Evolutionary conservation across 805 yeast genomes (phyloP).

Genomic region (Saitoella complicata): DNA sequence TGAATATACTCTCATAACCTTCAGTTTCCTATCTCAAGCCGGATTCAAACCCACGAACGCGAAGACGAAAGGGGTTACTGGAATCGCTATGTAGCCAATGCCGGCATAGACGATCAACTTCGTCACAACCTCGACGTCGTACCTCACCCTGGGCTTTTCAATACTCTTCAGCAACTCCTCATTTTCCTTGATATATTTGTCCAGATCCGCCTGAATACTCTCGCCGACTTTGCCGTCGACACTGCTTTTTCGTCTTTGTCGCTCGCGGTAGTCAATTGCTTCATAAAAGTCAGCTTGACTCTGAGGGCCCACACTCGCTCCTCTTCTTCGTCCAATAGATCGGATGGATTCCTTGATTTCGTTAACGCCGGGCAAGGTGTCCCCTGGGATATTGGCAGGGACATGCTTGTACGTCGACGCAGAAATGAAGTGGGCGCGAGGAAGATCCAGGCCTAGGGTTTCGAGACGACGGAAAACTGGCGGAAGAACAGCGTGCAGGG

Average conservation of each 20-base stretch:
- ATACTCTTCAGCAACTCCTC: constrained; percentile 16
- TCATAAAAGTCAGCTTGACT: constrained; percentile 28
- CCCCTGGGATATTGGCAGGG: constrained; percentile 10
- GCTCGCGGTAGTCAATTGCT: constrained; percentile 20
- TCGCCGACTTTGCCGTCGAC: constrained; percentile 1
- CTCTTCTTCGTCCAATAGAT: too few relatives aligned
- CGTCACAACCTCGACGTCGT: constrained; percentile 62
- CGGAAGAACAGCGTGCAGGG: constrained; percentile 39
- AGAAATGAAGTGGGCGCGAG: constrained; percentile 24
- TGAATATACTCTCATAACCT: too few relatives aligned
- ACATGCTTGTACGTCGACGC: constrained; percentile 23
- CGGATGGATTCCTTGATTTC: too few relatives aligned
- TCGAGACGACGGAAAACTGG: constrained; percentile 35
- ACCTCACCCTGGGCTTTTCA: constrained; percentile 28
- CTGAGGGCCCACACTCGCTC: constrained; percentile 21
- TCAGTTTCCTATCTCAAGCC: too few relatives aligned
- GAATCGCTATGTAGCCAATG: constrained; percentile 37
- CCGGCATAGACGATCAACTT: constrained; percentile 72
- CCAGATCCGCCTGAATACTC: neutral
- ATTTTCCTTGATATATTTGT: constrained; percentile 4
- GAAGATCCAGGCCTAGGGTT: constrained; percentile 24
- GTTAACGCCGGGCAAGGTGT: too few relatives aligned
- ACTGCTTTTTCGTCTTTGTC: constrained; percentile 11
- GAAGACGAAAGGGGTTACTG: constrained; percentile 2
- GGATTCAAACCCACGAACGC: neutral